Base-by-base conservation (phyloP, 257 asterid species). In the Cruciata laevipes region DNA sequence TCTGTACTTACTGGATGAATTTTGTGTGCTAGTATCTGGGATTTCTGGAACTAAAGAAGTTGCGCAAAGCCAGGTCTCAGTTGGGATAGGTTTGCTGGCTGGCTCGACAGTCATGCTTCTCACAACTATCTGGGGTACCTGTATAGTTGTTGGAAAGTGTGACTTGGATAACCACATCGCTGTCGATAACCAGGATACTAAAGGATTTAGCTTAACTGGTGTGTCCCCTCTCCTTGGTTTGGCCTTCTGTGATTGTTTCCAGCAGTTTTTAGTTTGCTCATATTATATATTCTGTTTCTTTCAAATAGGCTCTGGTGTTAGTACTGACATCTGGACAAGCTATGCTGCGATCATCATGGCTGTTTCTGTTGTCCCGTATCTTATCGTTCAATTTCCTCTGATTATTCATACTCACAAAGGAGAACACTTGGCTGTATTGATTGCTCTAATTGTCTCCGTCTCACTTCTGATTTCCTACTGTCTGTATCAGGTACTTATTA, bases 61-160 rank as follows among this genome's bases (percentile, higher is more conserved):
- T 52, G 99, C 97, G 21, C 99, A 90, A 80, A 80, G 89, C 75
- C 97, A 93, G 83, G 99, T 93, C 24, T 90, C 96, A 3, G 95
- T 90, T 18, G 99, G 97, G 67, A 90, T 93, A 81, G 99, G 96
- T n/a, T 83, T 93, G 77, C 72, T 90, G 32, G 99, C 99, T 67
- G 99, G 99, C 35, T 93, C 99, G 17, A 90, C 97, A 2, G 95
- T 93, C 71, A 85, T 93, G 97, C 96, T 90, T 65, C 85, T 93
- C 63, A 93, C 99, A 17, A 79, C 86, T 9, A 81, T 85, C 69
- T 93, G 99, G 99, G 97, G 99, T 3, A 78, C 92, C 63, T 93
- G 99, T 77, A 69, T 91, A 70, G 0, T 83, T 59, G 90, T 90
- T 42, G 98, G 98, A 67, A 93, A 91, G 84, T 87, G 95, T 23